Base-by-base conservation (phyloP, 2,329 filamentous ascomycete species). In the Pseudocercospora pini-densiflorae region DNA sequence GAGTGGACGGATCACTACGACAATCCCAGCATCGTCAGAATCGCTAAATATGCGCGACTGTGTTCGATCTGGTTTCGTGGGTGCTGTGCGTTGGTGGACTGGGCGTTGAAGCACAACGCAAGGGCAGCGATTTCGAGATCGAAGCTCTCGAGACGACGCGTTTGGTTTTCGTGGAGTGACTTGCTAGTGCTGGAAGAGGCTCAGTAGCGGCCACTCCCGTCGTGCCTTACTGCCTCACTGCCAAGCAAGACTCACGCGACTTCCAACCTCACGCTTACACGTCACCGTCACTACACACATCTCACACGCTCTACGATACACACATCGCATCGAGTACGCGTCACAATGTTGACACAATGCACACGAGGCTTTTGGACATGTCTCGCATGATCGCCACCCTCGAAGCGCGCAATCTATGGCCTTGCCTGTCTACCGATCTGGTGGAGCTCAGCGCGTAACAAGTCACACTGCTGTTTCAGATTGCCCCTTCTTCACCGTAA, bases 1-100 rank as follows among this genome's bases (percentile, higher is more conserved):
- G 55, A 27, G 27, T 57, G 24, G 27, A 31, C 40, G 47, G 47
- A 40, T 49, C 23, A 55, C 51, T 65, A 66, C 21, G 63, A 62
- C 70, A 53, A 71, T 69, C 63, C 65, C 47, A 66, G 69, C 70
- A 69, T 72, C 69, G 66, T 71, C 60, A 63, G 63, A 68, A 60
- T 74, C 73, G 73, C 73, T 8, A 16, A 8, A 19, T 12, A 8
- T 16, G 51, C 24, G 51, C 51, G 51, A 55, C 27, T 16, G 27
- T 27, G 5, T 9, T 10, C 24, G 51, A 1, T 31, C 24, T 55
- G 24, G 3, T 55, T 2, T 55, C 27, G 7, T 27, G 27, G 24
- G 8, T 1, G 4, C 12, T 55, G 5, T 29, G 16, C 7, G 21
- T 27, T 33, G 51, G 24, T 21, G 1, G 49, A 27, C 12, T 49